These are phyloP conservation scores for Rubia peregrina DNA, from an alignment of 305 asterid species.

Conservation along the genomic window DNA sequence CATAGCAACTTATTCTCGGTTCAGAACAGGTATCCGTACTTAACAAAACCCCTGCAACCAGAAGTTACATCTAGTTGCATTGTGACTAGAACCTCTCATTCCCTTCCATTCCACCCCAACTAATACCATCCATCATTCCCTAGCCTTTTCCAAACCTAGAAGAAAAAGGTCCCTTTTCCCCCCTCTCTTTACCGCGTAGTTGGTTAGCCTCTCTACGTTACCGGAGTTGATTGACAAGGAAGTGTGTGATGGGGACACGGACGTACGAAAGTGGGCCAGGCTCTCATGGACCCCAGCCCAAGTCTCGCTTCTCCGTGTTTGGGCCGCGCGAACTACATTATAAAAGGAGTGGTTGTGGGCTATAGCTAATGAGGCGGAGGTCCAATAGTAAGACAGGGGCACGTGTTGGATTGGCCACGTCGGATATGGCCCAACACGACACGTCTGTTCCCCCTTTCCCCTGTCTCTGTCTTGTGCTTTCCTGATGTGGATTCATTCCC, in stretches of 20 bases:
- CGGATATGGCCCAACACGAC: conserved; percentile 6
- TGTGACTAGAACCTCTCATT: no score
- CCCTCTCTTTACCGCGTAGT: not conserved
- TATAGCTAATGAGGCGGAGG: not conserved
- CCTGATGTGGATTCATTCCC: conserved; percentile 11
- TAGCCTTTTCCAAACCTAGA: not conserved
- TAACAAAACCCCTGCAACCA: no score
- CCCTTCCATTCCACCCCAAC: no score
- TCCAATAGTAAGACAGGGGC: conserved; percentile 5
- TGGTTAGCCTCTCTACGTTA: not conserved
- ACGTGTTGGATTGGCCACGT: conserved; percentile 6
- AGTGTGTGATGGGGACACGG: conserved; percentile 8
- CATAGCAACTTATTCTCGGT: no score
- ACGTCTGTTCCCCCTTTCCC: not conserved
- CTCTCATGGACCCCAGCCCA: conserved; percentile 4
- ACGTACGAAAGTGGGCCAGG: conserved; percentile 12
- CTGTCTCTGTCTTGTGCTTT: conserved; percentile 7
- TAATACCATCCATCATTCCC: not conserved
- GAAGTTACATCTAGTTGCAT: no score
- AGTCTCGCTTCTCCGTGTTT: conserved; percentile 12
- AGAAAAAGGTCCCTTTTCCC: not conserved
- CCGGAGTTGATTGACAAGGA: not conserved
- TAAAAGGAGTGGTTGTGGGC: not conserved
- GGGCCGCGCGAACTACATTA: conserved; percentile 9
- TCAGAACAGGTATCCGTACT: no score